phyloP scores from a whole-genome alignment of 352 stramenopile species.

The Elongisporangium undulatum region DNA sequence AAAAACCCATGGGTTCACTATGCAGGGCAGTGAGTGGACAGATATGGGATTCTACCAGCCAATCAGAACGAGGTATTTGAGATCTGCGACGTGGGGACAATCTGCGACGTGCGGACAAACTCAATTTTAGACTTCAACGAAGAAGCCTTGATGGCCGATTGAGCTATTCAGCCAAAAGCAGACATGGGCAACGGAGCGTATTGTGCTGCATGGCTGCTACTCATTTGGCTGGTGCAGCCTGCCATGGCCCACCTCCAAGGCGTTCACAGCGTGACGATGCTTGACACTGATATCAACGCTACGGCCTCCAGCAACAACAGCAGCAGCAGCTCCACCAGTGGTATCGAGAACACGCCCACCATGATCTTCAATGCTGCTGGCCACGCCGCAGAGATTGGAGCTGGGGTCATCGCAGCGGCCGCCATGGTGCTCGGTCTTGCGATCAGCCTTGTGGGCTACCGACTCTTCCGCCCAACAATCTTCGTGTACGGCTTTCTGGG shows the following conservation, averaged over 20 bases:
- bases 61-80: neutral
- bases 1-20: neutral
- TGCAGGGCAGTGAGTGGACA: neutral
- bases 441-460: constrained; percentile 45
- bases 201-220: neutral
- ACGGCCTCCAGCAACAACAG: constrained; percentile 14
- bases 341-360: constrained; percentile 9
- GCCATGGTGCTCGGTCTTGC: constrained; percentile 40
- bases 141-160: neutral
- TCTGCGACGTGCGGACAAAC: neutral
- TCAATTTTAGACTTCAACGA: neutral
- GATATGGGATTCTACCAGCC: neutral
- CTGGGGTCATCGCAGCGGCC: constrained; percentile 27
- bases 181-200: neutral
- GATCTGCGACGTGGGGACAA: neutral
- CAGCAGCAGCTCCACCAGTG: constrained; percentile 14
- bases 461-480: constrained; percentile 50
- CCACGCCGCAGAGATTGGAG: constrained; percentile 27
- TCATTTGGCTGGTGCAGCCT: neutral
- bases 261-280: neutral
- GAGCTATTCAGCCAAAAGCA: neutral
- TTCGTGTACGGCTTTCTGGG: constrained; percentile 59
- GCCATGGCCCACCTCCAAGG: neutral
- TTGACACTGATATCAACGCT: constrained; percentile 6
- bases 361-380: constrained; percentile 28